Evolutionary conservation across 768 basidiomycete genomes (phyloP).

Genomic region (Russula earlei): DNA sequence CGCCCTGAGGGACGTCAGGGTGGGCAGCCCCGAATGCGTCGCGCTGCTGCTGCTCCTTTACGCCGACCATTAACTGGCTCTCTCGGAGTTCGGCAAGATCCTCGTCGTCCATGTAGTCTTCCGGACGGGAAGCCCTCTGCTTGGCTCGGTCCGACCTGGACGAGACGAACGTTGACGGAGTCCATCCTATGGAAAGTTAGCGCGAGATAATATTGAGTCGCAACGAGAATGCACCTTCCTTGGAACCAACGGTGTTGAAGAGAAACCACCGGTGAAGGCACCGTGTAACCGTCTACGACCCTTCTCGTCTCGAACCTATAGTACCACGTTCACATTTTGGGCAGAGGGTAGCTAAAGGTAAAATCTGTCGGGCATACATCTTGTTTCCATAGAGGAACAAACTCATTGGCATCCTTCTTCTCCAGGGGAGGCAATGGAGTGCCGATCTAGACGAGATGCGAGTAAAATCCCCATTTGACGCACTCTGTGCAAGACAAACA

Average conservation of each 20-base stretch:
- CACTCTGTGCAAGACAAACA: constrained; percentile 19
- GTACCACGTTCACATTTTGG: constrained; percentile 10
- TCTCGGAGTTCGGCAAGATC: constrained; percentile 80
- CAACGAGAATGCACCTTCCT: constrained; percentile 56
- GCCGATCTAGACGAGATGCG: constrained; percentile 55
- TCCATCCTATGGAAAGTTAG: constrained; percentile 63
- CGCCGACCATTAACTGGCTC: constrained; percentile 44
- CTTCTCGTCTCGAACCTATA: constrained; percentile 84
- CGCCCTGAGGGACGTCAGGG: constrained; percentile 38
- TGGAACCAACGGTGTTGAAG: constrained; percentile 93
- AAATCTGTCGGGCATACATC: constrained; percentile 48
- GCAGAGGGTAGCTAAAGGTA: constrained; percentile 18
- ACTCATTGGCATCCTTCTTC: constrained; percentile 87
- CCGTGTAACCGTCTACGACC: constrained; percentile 91
- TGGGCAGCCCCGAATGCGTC: constrained; percentile 58
- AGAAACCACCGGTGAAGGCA: constrained; percentile 97
- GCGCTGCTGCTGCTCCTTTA: constrained; percentile 66
- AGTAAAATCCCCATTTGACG: not conserved
- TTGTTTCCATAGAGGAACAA: constrained; percentile 97
- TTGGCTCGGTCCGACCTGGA: constrained; percentile 71
- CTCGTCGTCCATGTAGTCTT: constrained; percentile 99
- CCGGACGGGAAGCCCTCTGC: constrained; percentile 51
- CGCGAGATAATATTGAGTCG: not conserved
- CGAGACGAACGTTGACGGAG: constrained; percentile 87
- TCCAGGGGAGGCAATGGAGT: constrained; percentile 93